Evolutionary conservation across 2,329 filamentous ascomycete genomes (phyloP).

Genomic region (Sporothrix brasiliensis): DNA sequence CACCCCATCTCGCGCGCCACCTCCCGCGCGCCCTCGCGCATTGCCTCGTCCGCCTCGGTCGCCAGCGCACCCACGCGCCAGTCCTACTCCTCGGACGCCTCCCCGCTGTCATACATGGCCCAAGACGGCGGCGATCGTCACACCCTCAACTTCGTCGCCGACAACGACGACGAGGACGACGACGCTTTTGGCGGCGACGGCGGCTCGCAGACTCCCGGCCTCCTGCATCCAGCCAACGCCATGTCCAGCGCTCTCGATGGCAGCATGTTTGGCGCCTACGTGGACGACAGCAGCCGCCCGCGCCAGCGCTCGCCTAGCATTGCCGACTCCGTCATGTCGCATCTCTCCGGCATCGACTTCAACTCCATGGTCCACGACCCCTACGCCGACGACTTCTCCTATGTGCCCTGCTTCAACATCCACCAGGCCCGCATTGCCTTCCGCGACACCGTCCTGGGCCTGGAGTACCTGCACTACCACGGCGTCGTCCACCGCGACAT

Average conservation of each 20-base stretch:
- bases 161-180: not conserved
- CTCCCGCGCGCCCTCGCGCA: constrained; percentile 50
- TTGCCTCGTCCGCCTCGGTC: constrained; percentile 52
- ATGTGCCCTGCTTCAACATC: constrained; percentile 90
- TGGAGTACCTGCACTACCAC: constrained; percentile 91
- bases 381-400: constrained; percentile 84
- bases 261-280: constrained; percentile 74
- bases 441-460: constrained; percentile 85
- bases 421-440: constrained; percentile 82
- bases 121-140: constrained; percentile 34
- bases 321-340: constrained; percentile 73
- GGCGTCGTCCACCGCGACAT: constrained; percentile 84
- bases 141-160: not conserved
- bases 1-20: constrained; percentile 48
- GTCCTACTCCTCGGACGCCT: constrained; percentile 44
- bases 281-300: constrained; percentile 55
- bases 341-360: constrained; percentile 68
- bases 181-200: constrained; percentile 31
- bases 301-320: constrained; percentile 77
- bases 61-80: constrained; percentile 42
- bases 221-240: constrained; percentile 56
- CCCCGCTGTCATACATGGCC: constrained; percentile 37
- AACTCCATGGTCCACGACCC: constrained; percentile 62
- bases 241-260: constrained; percentile 68
- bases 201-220: constrained; percentile 58